Base-by-base conservation (phyloP, 139 green algal species). In the Micractinium sp. region DNA sequence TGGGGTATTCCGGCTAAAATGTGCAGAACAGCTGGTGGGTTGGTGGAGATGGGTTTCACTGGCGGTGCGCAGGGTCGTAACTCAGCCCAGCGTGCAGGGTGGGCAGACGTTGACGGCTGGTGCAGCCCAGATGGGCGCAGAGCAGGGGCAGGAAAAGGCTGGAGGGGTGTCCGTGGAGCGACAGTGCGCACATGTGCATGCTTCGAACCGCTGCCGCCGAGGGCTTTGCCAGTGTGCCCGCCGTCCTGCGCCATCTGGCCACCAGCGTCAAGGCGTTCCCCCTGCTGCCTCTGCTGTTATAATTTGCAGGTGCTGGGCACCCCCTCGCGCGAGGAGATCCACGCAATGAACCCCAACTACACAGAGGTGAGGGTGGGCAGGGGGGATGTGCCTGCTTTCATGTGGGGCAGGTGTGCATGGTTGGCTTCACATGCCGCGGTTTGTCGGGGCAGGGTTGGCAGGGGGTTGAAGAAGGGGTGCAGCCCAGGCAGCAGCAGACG, bases 341-440 rank as follows among this genome's bases (percentile, higher is more conserved):
- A 97, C 82, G 93, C 94, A 63, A 99, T 99, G 98, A 99, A 99
- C 95, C 98, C 98, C 89, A 99, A 99, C 94, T 99, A 99, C 94
- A 99, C 97, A 25, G 98, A 99, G 94, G 74, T 80, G 74, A 0
- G 33, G 2, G 74, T 47, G 74, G n/a, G n/a, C 2, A 41, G 69
- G 25, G 69, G 69, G 9, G 63, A 12, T 71, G 23, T 5, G 63
- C 47, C 9, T 56, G 47, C 7, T 56, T 56, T 56, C 7, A 56
- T 56, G 47, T 5, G 47, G 5, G 47, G 47, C 47, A 56, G 9
- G 47, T 9, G 47, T 56, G 47, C 47, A 27, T 71, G 63, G 63
- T 71, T 25, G 63, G 63, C 20, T 25, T 27, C 63, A 71, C 20
- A 71, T 16, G 63, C 12, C 20, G 20, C 63, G 18, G 18, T 16